A percentile compares a stretch with the other conserved stretches of the same genome.
These are phyloP conservation scores for Steccherinum ochraceum DNA, from an alignment of 768 basidiomycete genomes.

Conservation along the genomic window DNA sequence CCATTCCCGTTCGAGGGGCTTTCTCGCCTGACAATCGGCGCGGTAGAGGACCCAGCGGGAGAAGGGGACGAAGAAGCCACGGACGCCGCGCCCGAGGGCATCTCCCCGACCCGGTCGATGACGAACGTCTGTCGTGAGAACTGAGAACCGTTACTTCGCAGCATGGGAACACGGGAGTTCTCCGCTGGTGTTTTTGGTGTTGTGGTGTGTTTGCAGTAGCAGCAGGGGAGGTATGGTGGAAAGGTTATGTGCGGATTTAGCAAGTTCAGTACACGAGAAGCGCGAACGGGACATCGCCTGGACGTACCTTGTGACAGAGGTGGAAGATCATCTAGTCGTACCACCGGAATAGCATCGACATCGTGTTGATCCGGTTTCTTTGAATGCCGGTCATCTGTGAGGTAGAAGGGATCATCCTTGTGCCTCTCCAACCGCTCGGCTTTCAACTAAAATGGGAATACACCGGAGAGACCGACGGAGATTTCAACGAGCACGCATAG, in stretches of 20 bases:
- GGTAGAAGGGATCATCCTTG: slow-evolving; percentile 89
- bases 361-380: slow-evolving; percentile 38
- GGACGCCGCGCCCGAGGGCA: slow-evolving; percentile 57
- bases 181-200: slow-evolving; percentile 6
- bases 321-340: slow-evolving; percentile 74
- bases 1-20: slow-evolving; percentile 9
- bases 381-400: slow-evolving; percentile 55
- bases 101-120: slow-evolving; percentile 78
- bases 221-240: not conserved
- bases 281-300: no score
- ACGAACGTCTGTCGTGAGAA: slow-evolving; percentile 43
- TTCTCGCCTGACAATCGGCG: slow-evolving; percentile 10
- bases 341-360: slow-evolving; percentile 89
- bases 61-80: not conserved
- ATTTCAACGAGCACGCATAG: no score
- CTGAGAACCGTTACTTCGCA: slow-evolving; percentile 12
- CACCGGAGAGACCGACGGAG: not conserved
- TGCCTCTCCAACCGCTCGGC: slow-evolving; percentile 70
- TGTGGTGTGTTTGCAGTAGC: not conserved
- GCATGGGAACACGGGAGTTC: slow-evolving; percentile 17
- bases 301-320: slow-evolving; percentile 27
- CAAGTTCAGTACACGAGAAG: no score
- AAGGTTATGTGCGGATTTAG: no score
- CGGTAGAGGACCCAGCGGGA: slow-evolving; percentile 9
- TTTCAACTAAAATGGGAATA: slow-evolving; percentile 62